These are phyloP conservation scores for Boletus coccyginus DNA, from an alignment of 768 basidiomycete species.

Conservation along the genomic window DNA sequence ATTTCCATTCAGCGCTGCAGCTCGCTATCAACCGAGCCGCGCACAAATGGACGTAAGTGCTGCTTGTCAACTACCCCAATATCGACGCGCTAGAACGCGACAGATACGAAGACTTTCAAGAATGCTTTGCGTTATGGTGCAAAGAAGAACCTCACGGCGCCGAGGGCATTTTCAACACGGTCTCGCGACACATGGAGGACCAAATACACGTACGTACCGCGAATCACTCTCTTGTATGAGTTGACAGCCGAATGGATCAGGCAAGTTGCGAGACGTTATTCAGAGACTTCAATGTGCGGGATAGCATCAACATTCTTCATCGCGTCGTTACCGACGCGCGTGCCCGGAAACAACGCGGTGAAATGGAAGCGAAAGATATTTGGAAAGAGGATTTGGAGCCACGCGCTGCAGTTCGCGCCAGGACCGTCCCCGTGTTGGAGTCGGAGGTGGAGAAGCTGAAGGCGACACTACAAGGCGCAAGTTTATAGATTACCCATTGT, in stretches of 20 bases:
- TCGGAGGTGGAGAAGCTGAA: conserved; percentile 39
- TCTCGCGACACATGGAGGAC: conserved; percentile 70
- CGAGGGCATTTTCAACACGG: conserved; percentile 57
- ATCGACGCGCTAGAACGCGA: background rate
- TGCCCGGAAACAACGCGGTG: conserved; percentile 46
- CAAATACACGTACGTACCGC: conserved; percentile 41
- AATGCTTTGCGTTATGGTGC: conserved; percentile 65
- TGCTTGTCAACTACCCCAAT: background rate
- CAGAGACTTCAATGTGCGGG: conserved; percentile 61
- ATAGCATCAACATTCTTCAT: conserved; percentile 70
- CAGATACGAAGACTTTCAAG: conserved; percentile 52
- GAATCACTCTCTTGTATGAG: background rate
- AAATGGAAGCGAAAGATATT: conserved; percentile 45
- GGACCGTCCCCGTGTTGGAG: conserved; percentile 58
- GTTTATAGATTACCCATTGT: background rate
- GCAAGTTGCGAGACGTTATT: conserved; percentile 68
- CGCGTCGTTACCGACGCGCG: conserved; percentile 66
- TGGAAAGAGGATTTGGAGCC: conserved; percentile 70
- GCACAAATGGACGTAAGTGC: conserved; percentile 53
- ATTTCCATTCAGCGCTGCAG: conserved; percentile 51
- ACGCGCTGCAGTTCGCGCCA: conserved; percentile 56
- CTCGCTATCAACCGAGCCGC: conserved; percentile 51
- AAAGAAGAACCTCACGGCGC: conserved; percentile 65
- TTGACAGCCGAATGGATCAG: conserved; percentile 34
- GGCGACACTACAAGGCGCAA: conserved; percentile 37